These are phyloP conservation scores for Linaria vulgaris DNA, from an alignment of 257 asterid genomes.

Conservation along the genomic window DNA sequence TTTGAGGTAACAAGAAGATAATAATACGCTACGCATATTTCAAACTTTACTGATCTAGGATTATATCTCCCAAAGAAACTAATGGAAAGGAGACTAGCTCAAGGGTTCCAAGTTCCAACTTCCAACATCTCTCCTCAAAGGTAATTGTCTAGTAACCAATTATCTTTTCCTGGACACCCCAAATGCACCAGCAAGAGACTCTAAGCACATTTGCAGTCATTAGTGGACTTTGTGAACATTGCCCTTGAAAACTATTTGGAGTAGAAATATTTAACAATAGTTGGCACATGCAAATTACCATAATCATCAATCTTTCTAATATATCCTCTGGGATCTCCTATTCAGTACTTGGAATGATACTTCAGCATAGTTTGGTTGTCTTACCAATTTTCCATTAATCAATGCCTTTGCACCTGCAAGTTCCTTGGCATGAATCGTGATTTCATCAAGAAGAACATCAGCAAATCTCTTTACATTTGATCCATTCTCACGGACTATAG, in stretches of 20 bases:
- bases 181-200: background rate
- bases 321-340: background rate
- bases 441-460: constrained; percentile 63
- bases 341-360: constrained; percentile 12
- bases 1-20: background rate
- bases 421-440: constrained; percentile 68
- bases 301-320: background rate
- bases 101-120: too few species aligned
- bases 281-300: constrained; percentile 14
- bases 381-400: constrained; percentile 80
- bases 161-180: background rate
- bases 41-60: background rate
- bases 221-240: background rate
- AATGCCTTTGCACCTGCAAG: constrained; percentile 67
- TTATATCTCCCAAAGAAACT: constrained; percentile 13
- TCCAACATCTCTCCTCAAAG: constrained; percentile 1
- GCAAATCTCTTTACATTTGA: constrained; percentile 44
- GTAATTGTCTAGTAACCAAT: background rate
- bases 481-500: constrained; percentile 50
- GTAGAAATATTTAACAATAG: constrained; percentile 17
- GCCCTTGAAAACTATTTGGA: background rate
- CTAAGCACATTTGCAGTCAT: constrained; percentile 4
- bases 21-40: background rate
- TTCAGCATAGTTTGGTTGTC: constrained; percentile 20
- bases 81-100: constrained; percentile 17